Conservation (phyloP, 2,329 filamentous ascomycete genomes). For the Fusarium beomiforme region DNA sequence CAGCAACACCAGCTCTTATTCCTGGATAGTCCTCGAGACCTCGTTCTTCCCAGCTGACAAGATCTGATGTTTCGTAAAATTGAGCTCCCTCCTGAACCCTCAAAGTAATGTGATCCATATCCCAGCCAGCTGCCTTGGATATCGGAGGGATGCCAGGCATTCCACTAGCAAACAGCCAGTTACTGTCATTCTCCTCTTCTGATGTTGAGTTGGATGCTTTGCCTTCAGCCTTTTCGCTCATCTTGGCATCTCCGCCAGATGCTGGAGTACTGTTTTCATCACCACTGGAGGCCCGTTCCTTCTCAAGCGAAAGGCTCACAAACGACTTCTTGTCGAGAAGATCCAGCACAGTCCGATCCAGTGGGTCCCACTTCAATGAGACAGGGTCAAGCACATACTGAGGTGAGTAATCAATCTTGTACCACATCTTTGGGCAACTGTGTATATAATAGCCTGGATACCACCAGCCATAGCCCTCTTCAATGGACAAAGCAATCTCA, state of each 20-base stretch:
- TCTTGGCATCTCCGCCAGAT: background rate
- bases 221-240: background rate
- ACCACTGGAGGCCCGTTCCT: conserved; percentile 24
- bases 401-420: conserved; percentile 82
- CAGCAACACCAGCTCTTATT: conserved; percentile 71
- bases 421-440: conserved; percentile 82
- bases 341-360: conserved; percentile 62
- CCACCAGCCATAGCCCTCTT: conserved; percentile 78
- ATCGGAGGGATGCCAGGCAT: conserved; percentile 74
- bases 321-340: conserved; percentile 67
- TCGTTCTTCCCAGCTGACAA: conserved; percentile 68
- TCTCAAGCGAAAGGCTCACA: conserved; percentile 57
- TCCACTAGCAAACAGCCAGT: conserved; percentile 64
- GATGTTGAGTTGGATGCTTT: conserved; percentile 3
- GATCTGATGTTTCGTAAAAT: conserved; percentile 58
- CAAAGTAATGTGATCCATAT: conserved; percentile 69
- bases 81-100: conserved; percentile 53
- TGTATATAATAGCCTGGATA: conserved; percentile 88
- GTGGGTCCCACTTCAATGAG: conserved; percentile 67
- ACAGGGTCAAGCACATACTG: conserved; percentile 79
- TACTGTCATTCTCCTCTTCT: conserved; percentile 33
- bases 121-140: conserved; percentile 61
- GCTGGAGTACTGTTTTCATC: background rate
- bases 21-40: conserved; percentile 59
- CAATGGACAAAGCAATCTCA: conserved; percentile 76